These are phyloP conservation scores for Amaranthus hypochondriacus DNA, from an alignment of 148 eudicot genomes.

Conservation along the genomic window DNA sequence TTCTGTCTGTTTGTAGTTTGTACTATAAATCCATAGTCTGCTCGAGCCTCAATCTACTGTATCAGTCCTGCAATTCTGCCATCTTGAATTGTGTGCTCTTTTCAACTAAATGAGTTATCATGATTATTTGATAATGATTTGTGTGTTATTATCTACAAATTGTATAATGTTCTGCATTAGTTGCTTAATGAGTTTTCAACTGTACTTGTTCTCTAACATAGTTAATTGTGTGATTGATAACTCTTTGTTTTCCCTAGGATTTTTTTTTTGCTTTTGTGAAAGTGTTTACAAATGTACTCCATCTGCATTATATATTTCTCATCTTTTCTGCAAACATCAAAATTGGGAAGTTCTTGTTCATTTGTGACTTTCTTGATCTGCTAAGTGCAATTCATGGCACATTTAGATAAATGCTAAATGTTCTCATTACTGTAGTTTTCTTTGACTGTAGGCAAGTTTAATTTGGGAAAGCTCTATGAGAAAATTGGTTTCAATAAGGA, in stretches of 20 bases:
- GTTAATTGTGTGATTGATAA: background rate
- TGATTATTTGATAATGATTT: background rate
- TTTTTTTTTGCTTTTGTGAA: background rate
- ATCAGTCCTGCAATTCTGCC: background rate
- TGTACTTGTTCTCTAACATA: background rate
- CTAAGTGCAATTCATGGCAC: background rate
- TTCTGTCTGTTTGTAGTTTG: background rate
- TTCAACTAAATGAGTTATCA: background rate
- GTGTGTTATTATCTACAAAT: background rate
- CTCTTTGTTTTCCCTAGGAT: background rate
- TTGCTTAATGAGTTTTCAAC: background rate
- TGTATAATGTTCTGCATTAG: background rate
- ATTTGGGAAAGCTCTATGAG: slow-evolving; percentile 73
- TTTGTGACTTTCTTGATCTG: slow-evolving; percentile 3
- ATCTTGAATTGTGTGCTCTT: background rate
- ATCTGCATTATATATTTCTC: background rate
- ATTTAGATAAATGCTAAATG: background rate
- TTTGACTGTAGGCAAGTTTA: slow-evolving; percentile 58
- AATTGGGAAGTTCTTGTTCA: background rate
- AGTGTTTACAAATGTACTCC: background rate
- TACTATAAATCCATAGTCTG: background rate
- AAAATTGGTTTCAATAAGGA: slow-evolving; percentile 91
- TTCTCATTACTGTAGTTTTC: slow-evolving; percentile 3
- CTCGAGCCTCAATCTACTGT: background rate
- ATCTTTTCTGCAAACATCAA: background rate